Evolutionary conservation across 2,329 filamentous ascomycete genomes (phyloP).

Genomic region (Colletotrichum sp.): DNA sequence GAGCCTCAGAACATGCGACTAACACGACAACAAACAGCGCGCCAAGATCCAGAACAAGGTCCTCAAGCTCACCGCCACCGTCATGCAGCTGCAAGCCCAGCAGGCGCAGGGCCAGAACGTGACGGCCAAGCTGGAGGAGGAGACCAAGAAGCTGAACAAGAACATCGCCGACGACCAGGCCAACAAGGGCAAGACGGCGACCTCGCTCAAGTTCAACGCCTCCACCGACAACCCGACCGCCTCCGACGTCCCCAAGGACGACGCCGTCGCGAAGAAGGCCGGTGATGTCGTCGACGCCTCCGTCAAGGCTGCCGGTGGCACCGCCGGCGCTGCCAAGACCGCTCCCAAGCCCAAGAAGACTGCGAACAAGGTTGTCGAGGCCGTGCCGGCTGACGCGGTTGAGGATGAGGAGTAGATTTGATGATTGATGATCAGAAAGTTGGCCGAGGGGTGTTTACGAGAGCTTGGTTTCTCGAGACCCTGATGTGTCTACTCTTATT

Average conservation of each 20-base stretch:
- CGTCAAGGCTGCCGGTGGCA: neutral
- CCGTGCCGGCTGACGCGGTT: slow-evolving; percentile 33
- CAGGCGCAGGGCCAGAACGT: slow-evolving; percentile 56
- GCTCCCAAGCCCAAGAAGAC: neutral
- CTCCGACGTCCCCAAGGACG: slow-evolving; percentile 10
- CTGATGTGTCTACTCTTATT: neutral
- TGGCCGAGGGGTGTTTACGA: neutral
- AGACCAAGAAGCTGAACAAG: slow-evolving; percentile 57
- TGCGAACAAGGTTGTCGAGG: slow-evolving; percentile 25
- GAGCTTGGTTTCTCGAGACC: neutral
- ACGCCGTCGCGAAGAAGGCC: slow-evolving; percentile 2
- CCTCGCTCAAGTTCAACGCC: slow-evolving; percentile 25
- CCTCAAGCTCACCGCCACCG: slow-evolving; percentile 58
- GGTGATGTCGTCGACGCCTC: neutral
- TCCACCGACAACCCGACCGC: slow-evolving; percentile 19
- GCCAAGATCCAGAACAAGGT: slow-evolving; percentile 68
- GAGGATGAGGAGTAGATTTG: slow-evolving; percentile 26
- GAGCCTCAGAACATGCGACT: neutral
- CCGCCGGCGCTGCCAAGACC: neutral
- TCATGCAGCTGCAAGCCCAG: slow-evolving; percentile 54
- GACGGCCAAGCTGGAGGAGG: slow-evolving; percentile 45
- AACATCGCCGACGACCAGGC: slow-evolving; percentile 55
- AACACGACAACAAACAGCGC: slow-evolving; percentile 33
- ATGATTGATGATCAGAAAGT: neutral
- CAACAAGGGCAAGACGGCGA: slow-evolving; percentile 51